Percentiles rank a stretch among this genome's conserved stretches.
These are phyloP conservation scores for Dalbergia cultrata DNA, from an alignment of 306 rosid genomes.

Conservation along the genomic window DNA sequence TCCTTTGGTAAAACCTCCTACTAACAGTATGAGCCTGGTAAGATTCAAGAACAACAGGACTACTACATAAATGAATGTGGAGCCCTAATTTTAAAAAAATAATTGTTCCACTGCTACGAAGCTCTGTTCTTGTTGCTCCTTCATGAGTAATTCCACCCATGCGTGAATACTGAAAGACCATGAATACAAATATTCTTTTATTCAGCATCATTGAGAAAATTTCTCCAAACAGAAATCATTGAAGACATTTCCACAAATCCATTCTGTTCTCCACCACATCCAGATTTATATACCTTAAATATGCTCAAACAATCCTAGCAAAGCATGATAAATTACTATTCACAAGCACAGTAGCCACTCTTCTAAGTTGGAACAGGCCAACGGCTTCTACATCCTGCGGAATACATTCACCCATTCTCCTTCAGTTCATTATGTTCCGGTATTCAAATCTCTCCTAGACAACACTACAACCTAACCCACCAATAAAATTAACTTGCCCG, in stretches of 20 bases:
- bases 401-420: slow-evolving; percentile 5
- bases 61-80: neutral
- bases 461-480: slow-evolving; percentile 24
- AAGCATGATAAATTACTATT: slow-evolving; percentile 2
- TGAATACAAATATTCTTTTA: neutral
- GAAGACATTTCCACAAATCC: neutral
- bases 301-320: neutral
- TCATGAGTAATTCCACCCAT: neutral
- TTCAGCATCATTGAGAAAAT: neutral
- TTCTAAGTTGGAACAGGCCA: slow-evolving; percentile 17
- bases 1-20: slow-evolving; percentile 13
- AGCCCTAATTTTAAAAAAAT: neutral
- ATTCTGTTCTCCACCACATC: slow-evolving; percentile 3
- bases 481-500: neutral
- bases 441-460: slow-evolving; percentile 2
- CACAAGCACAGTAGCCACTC: slow-evolving; percentile 6
- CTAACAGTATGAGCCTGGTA: neutral
- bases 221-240: slow-evolving; percentile 2
- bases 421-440: neutral
- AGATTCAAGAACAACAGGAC: neutral
- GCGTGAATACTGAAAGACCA: slow-evolving; percentile 17
- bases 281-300: slow-evolving; percentile 13
- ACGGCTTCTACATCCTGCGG: neutral
- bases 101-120: neutral
- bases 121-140: neutral